Evolutionary conservation across 441 rosid genomes (phyloP), one percentile per base, ranked within the genome.

Genomic region (Pelargonium citronellum): DNA sequence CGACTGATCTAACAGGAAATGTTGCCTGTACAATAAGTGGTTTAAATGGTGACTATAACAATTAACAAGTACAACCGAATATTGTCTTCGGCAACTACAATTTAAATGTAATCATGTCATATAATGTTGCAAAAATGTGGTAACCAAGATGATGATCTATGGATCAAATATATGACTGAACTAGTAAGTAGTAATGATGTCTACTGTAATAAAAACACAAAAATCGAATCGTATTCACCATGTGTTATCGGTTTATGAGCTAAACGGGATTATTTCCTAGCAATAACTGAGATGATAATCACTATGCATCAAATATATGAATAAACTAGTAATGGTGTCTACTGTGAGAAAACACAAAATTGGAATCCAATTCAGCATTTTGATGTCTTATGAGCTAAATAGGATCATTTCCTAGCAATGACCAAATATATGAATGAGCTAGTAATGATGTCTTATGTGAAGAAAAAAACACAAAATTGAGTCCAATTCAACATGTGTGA

Each of bases 1-100:
- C 93, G 10, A 81, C 79, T 20, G 94, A 83, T 73, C 90, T 86
- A 67, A 73, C 79, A 13, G 87, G 82, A 73, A 75, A 86, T 65
- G 91, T 71, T 10, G 84, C 82, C 88, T 87, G 64, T 16, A n/a
- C 68, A 76, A 55, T 1, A 55, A 55, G 10, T 16, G 24, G 24
- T 55, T 55, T 2, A 55, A 9, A 55, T 55, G 22, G n/a, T 47
- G 53, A 10, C 53, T 10, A 47, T 10, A 47, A 37, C 41, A 37
- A 37, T 7, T 37, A 37, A 8, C n/a, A n/a, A n/a, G n/a, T n/a
- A n/a, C n/a, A 37, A 37, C 41, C 6, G 8, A 37, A 37, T 5
- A 37, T 37, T 37, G 41, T 47, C 53, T 47, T 10, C 4, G 15
- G 53, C 3, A 47, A 47, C 53, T 12, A 47, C 7, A 13, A 11